Evolutionary conservation across 371 early-diverging fungal species (phyloP).

Genomic region (Mucor mucedo): DNA sequence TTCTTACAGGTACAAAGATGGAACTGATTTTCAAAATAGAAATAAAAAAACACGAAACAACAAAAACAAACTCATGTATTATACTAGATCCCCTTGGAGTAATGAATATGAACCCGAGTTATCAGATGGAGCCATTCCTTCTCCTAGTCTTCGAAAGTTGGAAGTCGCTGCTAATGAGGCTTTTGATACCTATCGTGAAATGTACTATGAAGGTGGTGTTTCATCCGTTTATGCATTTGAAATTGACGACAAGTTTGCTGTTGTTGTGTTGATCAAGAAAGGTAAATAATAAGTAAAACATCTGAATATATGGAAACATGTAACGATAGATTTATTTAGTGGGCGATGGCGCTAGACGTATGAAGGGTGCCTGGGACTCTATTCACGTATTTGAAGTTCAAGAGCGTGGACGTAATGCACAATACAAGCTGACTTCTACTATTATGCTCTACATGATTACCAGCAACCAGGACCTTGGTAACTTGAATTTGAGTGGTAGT

Average conservation of each 20-base stretch:
- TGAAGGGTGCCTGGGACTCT: slow-evolving; percentile 98
- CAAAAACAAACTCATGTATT: neutral
- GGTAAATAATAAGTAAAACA: slow-evolving; percentile 51
- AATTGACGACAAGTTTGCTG: slow-evolving; percentile 89
- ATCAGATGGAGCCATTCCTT: slow-evolving; percentile 81
- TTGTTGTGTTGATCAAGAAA: slow-evolving; percentile 95
- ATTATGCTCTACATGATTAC: slow-evolving; percentile 92
- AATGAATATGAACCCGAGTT: slow-evolving; percentile 92
- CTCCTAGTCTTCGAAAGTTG: slow-evolving; percentile 81
- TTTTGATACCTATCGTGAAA: slow-evolving; percentile 93
- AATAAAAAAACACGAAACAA: neutral
- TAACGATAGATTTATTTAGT: slow-evolving; percentile 43
- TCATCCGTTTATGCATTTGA: slow-evolving; percentile 91
- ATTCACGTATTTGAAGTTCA: slow-evolving; percentile 94
- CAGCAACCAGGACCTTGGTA: slow-evolving; percentile 68
- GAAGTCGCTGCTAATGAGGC: slow-evolving; percentile 95
- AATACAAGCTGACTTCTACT: slow-evolving; percentile 94
- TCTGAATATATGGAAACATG: neutral
- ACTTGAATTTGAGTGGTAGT: slow-evolving; percentile 89
- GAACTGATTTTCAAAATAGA: slow-evolving; percentile 2
- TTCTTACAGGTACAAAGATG: slow-evolving; percentile 75
- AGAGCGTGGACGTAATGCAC: slow-evolving; percentile 82
- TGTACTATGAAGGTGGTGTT: slow-evolving; percentile 96
- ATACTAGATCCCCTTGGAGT: slow-evolving; percentile 91
- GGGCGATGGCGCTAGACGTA: slow-evolving; percentile 64